Evolutionary conservation across 169 alveolate genomes (phyloP).

Genomic region (Plasmodium coatneyi): DNA sequence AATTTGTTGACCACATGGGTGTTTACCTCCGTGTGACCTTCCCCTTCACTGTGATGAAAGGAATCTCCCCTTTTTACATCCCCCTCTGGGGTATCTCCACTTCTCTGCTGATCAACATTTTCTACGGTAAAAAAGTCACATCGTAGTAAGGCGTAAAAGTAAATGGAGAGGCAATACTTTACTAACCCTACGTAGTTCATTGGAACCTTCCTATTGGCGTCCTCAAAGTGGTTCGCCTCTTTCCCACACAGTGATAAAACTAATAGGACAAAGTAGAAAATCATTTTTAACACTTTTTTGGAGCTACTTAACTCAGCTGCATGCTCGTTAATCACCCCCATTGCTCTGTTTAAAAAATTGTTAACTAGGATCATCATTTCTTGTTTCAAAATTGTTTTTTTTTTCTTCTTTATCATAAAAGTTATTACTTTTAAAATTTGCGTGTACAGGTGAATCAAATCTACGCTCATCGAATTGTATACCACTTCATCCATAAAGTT

Average conservation of each 20-base stretch:
- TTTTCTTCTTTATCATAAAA: slow-evolving; percentile 31
- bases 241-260: slow-evolving; percentile 24
- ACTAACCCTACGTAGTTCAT: background rate
- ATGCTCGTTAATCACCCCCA: slow-evolving; percentile 33
- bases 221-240: background rate
- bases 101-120: background rate
- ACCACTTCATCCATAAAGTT: slow-evolving; percentile 58
- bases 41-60: background rate
- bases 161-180: slow-evolving; percentile 15
- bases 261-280: slow-evolving; percentile 23
- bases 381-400: background rate
- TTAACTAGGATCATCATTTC: slow-evolving; percentile 45
- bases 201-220: slow-evolving; percentile 15
- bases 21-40: background rate
- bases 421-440: slow-evolving; percentile 41
- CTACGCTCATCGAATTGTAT: slow-evolving; percentile 29
- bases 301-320: background rate
- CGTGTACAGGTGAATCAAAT: slow-evolving; percentile 36
- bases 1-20: background rate
- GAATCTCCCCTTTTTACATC: background rate
- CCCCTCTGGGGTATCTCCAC: background rate
- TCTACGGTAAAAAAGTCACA: slow-evolving; percentile 29
- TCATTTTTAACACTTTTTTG: slow-evolving; percentile 14
- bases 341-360: slow-evolving; percentile 27
- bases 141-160: background rate